Base-by-base conservation (phyloP, 1,284 basidiomycete species). In the Naganishia liquefaciens region DNA sequence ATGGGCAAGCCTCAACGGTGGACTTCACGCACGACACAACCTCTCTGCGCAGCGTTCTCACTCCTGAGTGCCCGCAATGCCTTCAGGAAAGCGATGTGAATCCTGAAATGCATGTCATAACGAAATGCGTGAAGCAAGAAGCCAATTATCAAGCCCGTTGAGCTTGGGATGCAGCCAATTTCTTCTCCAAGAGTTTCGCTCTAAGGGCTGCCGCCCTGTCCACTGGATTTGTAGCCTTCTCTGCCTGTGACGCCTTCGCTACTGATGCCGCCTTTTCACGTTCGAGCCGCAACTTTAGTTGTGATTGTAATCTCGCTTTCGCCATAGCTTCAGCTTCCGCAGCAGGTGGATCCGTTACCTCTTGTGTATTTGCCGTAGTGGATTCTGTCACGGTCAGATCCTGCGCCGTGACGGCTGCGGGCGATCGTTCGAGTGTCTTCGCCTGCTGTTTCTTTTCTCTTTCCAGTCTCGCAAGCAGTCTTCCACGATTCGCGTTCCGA, bases 181-280 rank as follows among this genome's bases (percentile, higher is more conserved):
- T 60, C 21, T 60, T 60, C 43, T 53, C 58, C 19, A 65, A 30
- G 51, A 65, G 37, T 21, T 54, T 65, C 15, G 57, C 64, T 28
- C 58, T 28, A 9, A 65, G 27, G 15, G 50, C 44, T 21, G 58
- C 58, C 49, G 64, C 58, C 25, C 64, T 54, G 37, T 65, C 64
- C n/a, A 40, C 21, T 7, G 54, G 33, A 23, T 15, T 40, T 4
- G 23, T 28, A n/a, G 62, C 15, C 15, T 11, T 46, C 17, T n/a
- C 28, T 4, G 33, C 30, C 46, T 50, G 44, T 23, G 21, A 19
- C 23, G 21, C 33, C 25, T 37, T 33, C 27, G 46, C 57, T 37
- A 40, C 46, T 3, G 54, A 46, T 4, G 33, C 49, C n/a, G 62
- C 62, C 47, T 57, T 66, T 55, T 66, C 60, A 39, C 54, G 62